These are phyloP conservation scores for Trichaptum fuscoviolaceum DNA, from an alignment of 768 basidiomycete species.

Conservation along the genomic window DNA sequence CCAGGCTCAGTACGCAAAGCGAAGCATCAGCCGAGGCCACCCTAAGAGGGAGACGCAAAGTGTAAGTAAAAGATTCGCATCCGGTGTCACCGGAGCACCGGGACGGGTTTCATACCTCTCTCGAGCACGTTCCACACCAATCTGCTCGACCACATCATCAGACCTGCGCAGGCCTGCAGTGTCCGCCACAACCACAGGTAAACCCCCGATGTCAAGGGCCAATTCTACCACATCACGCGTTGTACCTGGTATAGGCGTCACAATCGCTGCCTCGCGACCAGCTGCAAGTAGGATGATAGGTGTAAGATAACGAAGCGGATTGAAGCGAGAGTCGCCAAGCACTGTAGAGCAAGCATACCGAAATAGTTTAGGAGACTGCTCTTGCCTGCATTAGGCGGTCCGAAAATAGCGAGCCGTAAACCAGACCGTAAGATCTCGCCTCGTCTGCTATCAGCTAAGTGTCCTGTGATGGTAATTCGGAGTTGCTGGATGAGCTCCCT, in stretches of 20 bases:
- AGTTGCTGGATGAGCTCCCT: conserved; percentile 44
- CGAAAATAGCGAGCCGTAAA: conserved; percentile 81
- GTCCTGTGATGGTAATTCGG: conserved; percentile 42
- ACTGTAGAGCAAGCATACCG: conserved; percentile 35
- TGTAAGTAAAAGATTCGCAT: neutral
- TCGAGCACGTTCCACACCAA: conserved; percentile 71
- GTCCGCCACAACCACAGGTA: conserved; percentile 77
- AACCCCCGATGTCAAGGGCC: conserved; percentile 81
- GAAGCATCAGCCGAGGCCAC: conserved; percentile 63
- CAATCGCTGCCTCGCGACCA: conserved; percentile 84
- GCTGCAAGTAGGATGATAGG: conserved; percentile 36
- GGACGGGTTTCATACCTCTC: neutral
- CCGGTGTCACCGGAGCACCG: neutral
- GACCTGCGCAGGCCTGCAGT: conserved; percentile 80
- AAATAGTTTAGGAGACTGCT: conserved; percentile 83
- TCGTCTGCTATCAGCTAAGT: conserved; percentile 65
- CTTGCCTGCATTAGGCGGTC: conserved; percentile 93
- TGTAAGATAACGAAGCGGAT: neutral
- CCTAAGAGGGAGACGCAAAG: conserved; percentile 29
- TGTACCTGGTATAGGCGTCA: conserved; percentile 82
- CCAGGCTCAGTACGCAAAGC: conserved; percentile 77
- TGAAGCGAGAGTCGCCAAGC: neutral
- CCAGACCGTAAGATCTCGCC: conserved; percentile 85
- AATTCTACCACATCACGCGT: conserved; percentile 85
- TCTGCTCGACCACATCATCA: conserved; percentile 57